phyloP scores from a whole-genome alignment of 2,329 filamentous ascomycete genomes.

The Tolypocladium pustulatum region DNA sequence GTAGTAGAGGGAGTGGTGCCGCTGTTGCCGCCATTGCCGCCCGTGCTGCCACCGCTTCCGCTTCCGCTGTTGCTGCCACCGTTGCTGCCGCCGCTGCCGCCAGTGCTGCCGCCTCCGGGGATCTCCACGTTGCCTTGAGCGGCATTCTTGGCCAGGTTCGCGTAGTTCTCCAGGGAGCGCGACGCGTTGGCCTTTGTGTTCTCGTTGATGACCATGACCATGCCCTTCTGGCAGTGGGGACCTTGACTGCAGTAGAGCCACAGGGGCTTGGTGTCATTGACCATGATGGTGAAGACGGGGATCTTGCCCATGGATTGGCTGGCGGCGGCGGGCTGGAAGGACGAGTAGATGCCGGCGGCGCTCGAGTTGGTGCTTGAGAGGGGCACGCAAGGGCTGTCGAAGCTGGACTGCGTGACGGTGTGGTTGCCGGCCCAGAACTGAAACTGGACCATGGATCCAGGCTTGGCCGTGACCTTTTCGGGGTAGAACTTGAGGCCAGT shows the following conservation, averaged over 20 bases:
- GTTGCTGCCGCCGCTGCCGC: slow-evolving; percentile 10
- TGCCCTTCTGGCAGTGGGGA: slow-evolving; percentile 64
- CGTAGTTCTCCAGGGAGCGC: slow-evolving; percentile 41
- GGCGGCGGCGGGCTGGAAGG: slow-evolving; percentile 54
- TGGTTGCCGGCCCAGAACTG: slow-evolving; percentile 62
- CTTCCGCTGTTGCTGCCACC: slow-evolving; percentile 1
- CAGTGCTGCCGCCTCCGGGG: slow-evolving; percentile 6
- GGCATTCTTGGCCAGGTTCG: slow-evolving; percentile 21
- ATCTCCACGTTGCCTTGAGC: slow-evolving; percentile 13
- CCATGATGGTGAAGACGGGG: slow-evolving; percentile 59
- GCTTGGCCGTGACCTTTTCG: slow-evolving; percentile 50
- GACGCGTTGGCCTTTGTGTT: slow-evolving; percentile 42
- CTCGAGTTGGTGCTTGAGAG: slow-evolving; percentile 41
- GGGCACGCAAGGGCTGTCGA: slow-evolving; percentile 59
- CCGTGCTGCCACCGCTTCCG: slow-evolving; percentile 7
- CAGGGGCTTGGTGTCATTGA: slow-evolving; percentile 59
- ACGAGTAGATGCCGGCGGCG: slow-evolving; percentile 52
- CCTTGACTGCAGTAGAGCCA: slow-evolving; percentile 73
- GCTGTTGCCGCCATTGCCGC: not conserved
- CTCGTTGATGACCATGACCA: slow-evolving; percentile 69
- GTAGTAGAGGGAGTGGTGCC: not conserved
- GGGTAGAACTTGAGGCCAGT: slow-evolving; percentile 51
- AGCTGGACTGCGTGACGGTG: slow-evolving; percentile 69
- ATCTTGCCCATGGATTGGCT: slow-evolving; percentile 36
- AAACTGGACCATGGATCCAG: slow-evolving; percentile 57